A percentile compares a stretch with the other conserved stretches of the same genome.
These are phyloP conservation scores for Russula dissimulans DNA, from an alignment of 768 basidiomycete species.

Conservation along the genomic window DNA sequence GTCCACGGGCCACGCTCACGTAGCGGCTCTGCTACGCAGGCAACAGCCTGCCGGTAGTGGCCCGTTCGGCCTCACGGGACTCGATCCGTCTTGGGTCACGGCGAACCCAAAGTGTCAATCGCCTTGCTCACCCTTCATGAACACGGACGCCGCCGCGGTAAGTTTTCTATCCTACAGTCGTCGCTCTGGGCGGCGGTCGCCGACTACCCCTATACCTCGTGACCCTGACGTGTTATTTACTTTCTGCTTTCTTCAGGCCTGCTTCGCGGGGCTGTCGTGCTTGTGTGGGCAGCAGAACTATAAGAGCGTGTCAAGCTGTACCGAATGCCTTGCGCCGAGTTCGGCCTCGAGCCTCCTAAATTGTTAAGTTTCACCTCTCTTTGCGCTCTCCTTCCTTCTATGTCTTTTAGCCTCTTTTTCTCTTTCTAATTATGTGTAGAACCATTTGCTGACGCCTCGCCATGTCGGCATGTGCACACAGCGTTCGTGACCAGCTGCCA, in stretches of 20 bases:
- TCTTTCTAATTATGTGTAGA: too few species aligned
- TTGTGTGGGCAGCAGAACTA: constrained; percentile 4
- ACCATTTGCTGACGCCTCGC: too few species aligned
- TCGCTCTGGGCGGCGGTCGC: too few species aligned
- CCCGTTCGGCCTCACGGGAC: background rate
- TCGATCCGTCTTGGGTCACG: background rate
- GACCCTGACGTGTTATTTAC: too few species aligned
- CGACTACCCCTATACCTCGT: too few species aligned
- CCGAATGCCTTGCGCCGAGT: background rate
- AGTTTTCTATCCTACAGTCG: too few species aligned
- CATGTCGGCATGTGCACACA: too few species aligned
- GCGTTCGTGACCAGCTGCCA: too few species aligned
- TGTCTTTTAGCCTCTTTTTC: background rate
- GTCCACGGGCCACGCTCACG: background rate
- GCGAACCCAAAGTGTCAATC: background rate
- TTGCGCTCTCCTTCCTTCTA: too few species aligned
- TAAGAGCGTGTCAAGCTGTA: background rate
- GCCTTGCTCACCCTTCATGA: background rate
- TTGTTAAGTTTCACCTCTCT: background rate
- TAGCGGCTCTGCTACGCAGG: background rate
- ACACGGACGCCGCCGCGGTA: background rate
- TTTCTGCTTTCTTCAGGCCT: background rate
- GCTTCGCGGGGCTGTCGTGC: background rate
- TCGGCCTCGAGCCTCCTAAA: background rate
- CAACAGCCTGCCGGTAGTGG: background rate